phyloP scores from a whole-genome alignment of 2,329 filamentous ascomycete genomes.

The Xylariales sp. region DNA sequence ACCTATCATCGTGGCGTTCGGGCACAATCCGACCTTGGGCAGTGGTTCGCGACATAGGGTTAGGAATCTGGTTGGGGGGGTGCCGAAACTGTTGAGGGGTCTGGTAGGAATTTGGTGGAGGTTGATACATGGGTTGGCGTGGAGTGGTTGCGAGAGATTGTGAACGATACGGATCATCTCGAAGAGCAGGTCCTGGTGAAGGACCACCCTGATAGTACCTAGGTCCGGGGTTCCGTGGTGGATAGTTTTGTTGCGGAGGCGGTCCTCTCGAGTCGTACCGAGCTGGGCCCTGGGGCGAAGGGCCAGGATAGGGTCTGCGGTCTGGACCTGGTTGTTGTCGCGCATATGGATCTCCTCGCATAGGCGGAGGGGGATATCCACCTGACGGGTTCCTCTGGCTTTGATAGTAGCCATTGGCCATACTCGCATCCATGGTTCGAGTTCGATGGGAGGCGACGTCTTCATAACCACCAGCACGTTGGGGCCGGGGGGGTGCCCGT shows the following conservation, averaged over 20 bases:
- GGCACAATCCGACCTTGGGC: conserved; percentile 92
- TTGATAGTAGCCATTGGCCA: conserved; percentile 65
- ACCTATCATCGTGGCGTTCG: conserved; percentile 88
- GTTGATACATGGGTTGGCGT: conserved; percentile 78
- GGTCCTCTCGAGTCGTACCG: conserved; percentile 72
- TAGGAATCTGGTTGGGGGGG: conserved; percentile 75
- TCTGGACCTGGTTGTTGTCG: conserved; percentile 61
- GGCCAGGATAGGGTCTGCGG: conserved; percentile 76
- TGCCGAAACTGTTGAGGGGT: conserved; percentile 82
- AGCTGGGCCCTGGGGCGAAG: conserved; percentile 60
- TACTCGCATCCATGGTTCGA: conserved; percentile 58
- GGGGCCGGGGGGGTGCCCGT: conserved; percentile 67
- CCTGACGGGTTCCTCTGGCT: conserved; percentile 64
- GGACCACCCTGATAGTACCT: conserved; percentile 70
- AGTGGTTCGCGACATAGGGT: conserved; percentile 79
- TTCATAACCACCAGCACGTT: conserved; percentile 52
- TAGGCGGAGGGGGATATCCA: conserved; percentile 54
- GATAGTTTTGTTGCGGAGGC: conserved; percentile 60
- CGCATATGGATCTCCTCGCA: conserved; percentile 53
- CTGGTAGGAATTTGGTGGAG: conserved; percentile 68
- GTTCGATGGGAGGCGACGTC: conserved; percentile 54
- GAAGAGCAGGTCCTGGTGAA: conserved; percentile 76
- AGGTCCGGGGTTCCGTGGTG: conserved; percentile 61
- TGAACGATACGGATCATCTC: conserved; percentile 88
- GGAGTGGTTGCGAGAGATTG: conserved; percentile 86